Evolutionary conservation across 768 basidiomycete genomes (phyloP).

Genomic region (Suillus tomentosus): DNA sequence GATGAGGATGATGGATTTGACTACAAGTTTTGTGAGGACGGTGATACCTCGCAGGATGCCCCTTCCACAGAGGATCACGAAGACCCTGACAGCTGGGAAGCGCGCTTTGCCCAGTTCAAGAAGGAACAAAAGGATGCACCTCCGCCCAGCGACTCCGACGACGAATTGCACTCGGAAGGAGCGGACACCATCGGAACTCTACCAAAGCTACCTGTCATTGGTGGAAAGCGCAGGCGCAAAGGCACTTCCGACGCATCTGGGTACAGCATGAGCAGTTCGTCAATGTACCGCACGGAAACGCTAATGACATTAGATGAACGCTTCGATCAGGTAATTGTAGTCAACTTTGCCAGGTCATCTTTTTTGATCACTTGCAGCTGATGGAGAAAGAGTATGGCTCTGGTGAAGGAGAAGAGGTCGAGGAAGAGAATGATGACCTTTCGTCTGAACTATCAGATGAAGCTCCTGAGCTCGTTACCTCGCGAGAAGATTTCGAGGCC

Average conservation of each 20-base stretch:
- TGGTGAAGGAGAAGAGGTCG: constrained; percentile 50
- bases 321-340: constrained; percentile 81
- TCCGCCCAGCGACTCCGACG: constrained; percentile 46
- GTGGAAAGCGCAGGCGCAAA: constrained; percentile 72
- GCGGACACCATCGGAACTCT: constrained; percentile 82
- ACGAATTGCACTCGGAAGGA: constrained; percentile 60
- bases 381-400: constrained; percentile 79
- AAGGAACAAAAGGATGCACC: constrained; percentile 38
- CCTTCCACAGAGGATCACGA: constrained; percentile 33
- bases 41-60: constrained; percentile 23
- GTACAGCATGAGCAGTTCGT: constrained; percentile 97
- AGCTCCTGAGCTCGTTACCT: constrained; percentile 73
- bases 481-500: constrained; percentile 84
- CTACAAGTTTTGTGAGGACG: constrained; percentile 67
- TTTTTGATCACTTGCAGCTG: constrained; percentile 43
- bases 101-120: constrained; percentile 82
- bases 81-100: constrained; percentile 66
- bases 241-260: constrained; percentile 86
- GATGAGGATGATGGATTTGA: constrained; percentile 58
- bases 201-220: constrained; percentile 75
- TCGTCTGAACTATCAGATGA: constrained; percentile 43
- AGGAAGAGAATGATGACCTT: constrained; percentile 42
- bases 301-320: constrained; percentile 87
- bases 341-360: not conserved
- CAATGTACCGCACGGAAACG: constrained; percentile 91